Evolutionary conservation across 345 rosid species (phyloP), one percentile per base, ranked within the genome.

Genomic region (Hevea brasiliensis): DNA sequence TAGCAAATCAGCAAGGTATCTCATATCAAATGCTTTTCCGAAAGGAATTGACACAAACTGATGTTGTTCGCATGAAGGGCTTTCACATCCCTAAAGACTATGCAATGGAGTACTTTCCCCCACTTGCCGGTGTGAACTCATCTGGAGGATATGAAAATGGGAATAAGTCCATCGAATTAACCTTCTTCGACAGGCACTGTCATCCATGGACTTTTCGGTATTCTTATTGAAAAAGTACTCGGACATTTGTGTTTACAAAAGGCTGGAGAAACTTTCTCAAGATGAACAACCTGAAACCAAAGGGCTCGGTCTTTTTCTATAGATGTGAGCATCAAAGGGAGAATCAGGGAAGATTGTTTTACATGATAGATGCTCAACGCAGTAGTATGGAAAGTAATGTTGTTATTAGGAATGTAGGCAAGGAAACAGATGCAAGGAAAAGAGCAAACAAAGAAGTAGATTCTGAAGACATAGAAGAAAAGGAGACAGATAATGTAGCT

Each of bases 211-310:
- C 51, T 54, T 77, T 77, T 15, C 66, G 73, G 26, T 74, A 67
- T 57, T 66, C 74, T 6, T 81, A 77, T 47, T 50, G 76, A 68
- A 64, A 29, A 8, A 77, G 76, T 8, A 66, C 66, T 6, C 29
- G 29, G 29, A 68, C 67, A 9, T 74, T 53, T 57, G 42, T 67
- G 61, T 62, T 81, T 5, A 61, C 74, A 6, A 71, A n/a, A 47
- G 81, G 81, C 9, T 81, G 76, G 81, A 71, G 73, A 45, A 70
- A 70, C 23, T 77, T 81, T 26, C 62, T 71, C 17, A 48, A 14
- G 56, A 67, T 60, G 81, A 77, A 81, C 21, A 48, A 42, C 71
- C 27, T 77, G 81, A 77, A 23, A 0, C 51, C 69, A 12, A 64
- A 48, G 23, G 79, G 77, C 23, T 17, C 12, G 1, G 48, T 81